Evolutionary conservation across 225 moss, liverwort and hornwort species (phyloP).

Genomic region (Thuidium tamariscinum): DNA sequence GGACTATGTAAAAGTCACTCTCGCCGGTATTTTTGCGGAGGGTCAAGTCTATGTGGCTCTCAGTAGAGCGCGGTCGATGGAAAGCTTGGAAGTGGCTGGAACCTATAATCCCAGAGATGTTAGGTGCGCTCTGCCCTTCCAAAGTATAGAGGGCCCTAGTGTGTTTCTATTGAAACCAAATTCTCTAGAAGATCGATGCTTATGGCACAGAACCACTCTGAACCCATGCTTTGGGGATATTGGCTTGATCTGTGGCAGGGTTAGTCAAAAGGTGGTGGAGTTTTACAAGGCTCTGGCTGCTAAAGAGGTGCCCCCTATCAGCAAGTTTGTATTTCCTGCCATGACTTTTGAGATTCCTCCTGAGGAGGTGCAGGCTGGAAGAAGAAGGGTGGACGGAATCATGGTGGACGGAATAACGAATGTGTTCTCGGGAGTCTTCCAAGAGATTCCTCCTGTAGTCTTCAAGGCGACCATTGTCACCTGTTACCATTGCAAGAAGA

Average conservation of each 20-base stretch:
- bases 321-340: slow-evolving; percentile 1
- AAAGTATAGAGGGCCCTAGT: not conserved
- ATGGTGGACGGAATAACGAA: not conserved
- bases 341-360: not conserved
- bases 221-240: not conserved
- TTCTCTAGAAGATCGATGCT: not conserved
- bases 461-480: not conserved
- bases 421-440: not conserved
- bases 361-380: not conserved
- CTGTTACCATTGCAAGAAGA: slow-evolving; percentile 1
- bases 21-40: slow-evolving; percentile 48
- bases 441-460: not conserved
- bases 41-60: slow-evolving; percentile 93
- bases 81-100: slow-evolving; percentile 54
- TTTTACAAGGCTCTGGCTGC: slow-evolving; percentile 29
- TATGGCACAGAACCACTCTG: not conserved
- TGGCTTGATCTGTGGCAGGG: slow-evolving; percentile 11
- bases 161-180: not conserved
- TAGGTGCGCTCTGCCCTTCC: slow-evolving; percentile 1
- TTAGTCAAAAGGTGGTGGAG: slow-evolving; percentile 18
- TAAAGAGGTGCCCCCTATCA: not conserved
- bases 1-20: slow-evolving; percentile 60
- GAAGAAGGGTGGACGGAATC: slow-evolving; percentile 5
- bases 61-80: slow-evolving; percentile 77
- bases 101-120: slow-evolving; percentile 23